Evolutionary conservation across 352 stramenopile species (phyloP), one percentile per base, ranked within the genome.

Genomic region (Aphanomyces astaci): DNA sequence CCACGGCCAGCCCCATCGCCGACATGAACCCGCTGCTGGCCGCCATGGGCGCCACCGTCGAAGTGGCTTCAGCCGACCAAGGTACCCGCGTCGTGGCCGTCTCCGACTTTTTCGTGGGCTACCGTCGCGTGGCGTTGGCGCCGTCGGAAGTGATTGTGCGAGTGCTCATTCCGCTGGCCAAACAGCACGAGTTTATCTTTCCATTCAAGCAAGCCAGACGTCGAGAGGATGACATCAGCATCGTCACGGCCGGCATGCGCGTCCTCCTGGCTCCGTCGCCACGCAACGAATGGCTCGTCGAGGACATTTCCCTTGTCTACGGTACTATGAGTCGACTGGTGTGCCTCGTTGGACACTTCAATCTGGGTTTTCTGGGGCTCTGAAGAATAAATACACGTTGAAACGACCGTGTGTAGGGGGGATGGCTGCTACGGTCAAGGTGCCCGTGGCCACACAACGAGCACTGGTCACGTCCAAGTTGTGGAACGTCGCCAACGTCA

Each of bases 21-120:
- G 96, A 99, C 73, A 98, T 98, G 94, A 98, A 98, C 73, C 95
- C 96, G 3, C 72, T 98, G 24, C 79, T 98, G n/a, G 82, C 88
- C 28, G 79, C 82, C 1, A 91, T 96, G 83, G 84, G 87, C 74
- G 78, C 82, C 59, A 86, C 80, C 24, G 76, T 94, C 5, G 80
- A 92, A 33, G 64, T 94, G 27, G 76, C 74, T 45, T 52, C n/a
- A 27, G 86, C 75, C 1, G 54, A 69, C 0, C 66, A 71, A 15
- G 65, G 65, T 1, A 63, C 71, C 56, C 76, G 81, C 65, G 84
- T 79, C 13, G 75, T 83, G 0, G 69, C 78, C 10, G 89, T 98
- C 13, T 80, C 82, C 2, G 89, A 98, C 27, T 98, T 98, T 74
- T 98, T 99, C 68, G 55, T 98, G 2, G 81, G 80, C 22, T 99